These are phyloP conservation scores for Globisporangium irregulare DNA, from an alignment of 352 stramenopile species.

Conservation along the genomic window DNA sequence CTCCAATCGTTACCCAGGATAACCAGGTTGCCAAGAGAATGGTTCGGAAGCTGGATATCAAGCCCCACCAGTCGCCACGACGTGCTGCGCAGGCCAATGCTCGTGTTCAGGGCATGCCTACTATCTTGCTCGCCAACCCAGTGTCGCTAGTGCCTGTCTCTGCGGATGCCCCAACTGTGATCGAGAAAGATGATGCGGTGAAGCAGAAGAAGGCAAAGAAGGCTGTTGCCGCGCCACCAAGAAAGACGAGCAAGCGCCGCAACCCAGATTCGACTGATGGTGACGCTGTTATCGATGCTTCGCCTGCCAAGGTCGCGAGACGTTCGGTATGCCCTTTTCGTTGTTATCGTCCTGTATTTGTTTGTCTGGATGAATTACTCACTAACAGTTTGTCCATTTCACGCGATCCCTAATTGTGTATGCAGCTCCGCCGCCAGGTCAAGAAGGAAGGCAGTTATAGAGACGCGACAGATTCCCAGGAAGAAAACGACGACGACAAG, in stretches of 20 bases:
- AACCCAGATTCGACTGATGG: constrained; percentile 16
- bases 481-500: constrained; percentile 35
- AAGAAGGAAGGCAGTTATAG: constrained; percentile 48
- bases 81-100: constrained; percentile 33
- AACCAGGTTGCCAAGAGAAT: constrained; percentile 38
- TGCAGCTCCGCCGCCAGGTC: constrained; percentile 39
- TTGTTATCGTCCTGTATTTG: neutral
- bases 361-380: neutral
- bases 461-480: constrained; percentile 27
- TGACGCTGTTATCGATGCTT: constrained; percentile 14
- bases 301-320: constrained; percentile 4
- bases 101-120: constrained; percentile 9
- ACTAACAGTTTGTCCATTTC: neutral
- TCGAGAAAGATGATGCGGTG: constrained; percentile 20
- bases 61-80: constrained; percentile 70
- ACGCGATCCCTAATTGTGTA: neutral
- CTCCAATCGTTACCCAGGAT: constrained; percentile 15
- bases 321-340: constrained; percentile 23
- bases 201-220: constrained; percentile 25
- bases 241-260: constrained; percentile 33
- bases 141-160: constrained; percentile 31
- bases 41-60: constrained; percentile 66
- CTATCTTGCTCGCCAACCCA: constrained; percentile 3
- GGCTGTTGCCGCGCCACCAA: neutral
- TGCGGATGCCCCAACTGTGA: constrained; percentile 19